phyloP scores from a whole-genome alignment of 805 yeast species.

The Saturnispora galanensis region DNA sequence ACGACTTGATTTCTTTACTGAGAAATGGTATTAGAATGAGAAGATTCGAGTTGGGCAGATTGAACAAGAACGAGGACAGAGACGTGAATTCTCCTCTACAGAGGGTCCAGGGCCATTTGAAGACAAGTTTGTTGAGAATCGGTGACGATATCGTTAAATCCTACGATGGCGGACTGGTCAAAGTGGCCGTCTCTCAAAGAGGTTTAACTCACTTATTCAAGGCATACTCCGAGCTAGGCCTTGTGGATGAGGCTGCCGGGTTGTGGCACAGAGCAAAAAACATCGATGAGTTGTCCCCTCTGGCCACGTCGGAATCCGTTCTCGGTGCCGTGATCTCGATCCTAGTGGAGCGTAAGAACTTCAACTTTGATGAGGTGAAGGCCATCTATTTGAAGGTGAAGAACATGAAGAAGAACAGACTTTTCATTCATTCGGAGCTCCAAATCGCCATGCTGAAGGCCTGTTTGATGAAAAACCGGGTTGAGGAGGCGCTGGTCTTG shows the following conservation, averaged over 20 bases:
- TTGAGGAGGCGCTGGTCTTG: constrained; percentile 49
- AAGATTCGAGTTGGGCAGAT: constrained; percentile 40
- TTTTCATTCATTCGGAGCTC: constrained; percentile 34
- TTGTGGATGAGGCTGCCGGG: constrained; percentile 51
- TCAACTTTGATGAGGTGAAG: constrained; percentile 48
- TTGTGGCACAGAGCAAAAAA: constrained; percentile 58
- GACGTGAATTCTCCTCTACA: constrained; percentile 42
- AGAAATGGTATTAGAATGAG: constrained; percentile 49
- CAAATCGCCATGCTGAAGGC: constrained; percentile 66
- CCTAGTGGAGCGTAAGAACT: constrained; percentile 48
- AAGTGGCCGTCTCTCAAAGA: constrained; percentile 33
- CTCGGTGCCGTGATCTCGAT: constrained; percentile 64
- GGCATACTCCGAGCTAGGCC: constrained; percentile 47
- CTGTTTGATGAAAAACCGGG: constrained; percentile 52
- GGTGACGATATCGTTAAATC: constrained; percentile 33
- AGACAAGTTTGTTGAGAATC: constrained; percentile 35
- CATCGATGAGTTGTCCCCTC: constrained; percentile 28
- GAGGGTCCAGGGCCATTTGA: constrained; percentile 35
- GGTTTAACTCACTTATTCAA: constrained; percentile 50
- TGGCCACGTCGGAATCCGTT: constrained; percentile 52
- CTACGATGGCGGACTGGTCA: constrained; percentile 15
- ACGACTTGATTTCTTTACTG: constrained; percentile 37
- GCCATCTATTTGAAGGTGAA: constrained; percentile 36
- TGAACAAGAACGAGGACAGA: constrained; percentile 48
- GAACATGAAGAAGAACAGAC: constrained; percentile 19